Conservation (phyloP, 805 yeast genomes). For the Sungouiozyma intestinalis region DNA sequence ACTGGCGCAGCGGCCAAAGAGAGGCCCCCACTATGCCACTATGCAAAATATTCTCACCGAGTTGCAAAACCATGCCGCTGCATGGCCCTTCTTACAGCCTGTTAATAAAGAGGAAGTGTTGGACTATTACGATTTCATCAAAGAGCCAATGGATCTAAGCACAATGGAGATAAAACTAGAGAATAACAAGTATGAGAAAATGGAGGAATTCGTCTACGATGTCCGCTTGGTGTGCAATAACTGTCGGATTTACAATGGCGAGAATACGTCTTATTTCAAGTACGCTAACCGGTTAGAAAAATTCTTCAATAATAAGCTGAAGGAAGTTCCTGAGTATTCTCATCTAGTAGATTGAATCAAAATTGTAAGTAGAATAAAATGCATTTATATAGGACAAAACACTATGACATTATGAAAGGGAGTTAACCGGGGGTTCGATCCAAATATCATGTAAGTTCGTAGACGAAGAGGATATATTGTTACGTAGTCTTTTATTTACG, state of each 20-base stretch:
- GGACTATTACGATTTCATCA: slow-evolving; percentile 90
- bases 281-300: slow-evolving; percentile 92
- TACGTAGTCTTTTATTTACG: slow-evolving; percentile 8
- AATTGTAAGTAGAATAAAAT: not conserved
- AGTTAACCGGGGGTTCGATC: too few species aligned
- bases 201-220: slow-evolving; percentile 89
- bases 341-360: slow-evolving; percentile 51
- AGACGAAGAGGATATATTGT: too few species aligned
- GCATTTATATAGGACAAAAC: not conserved
- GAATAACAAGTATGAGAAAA: slow-evolving; percentile 78
- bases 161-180: slow-evolving; percentile 93
- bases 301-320: slow-evolving; percentile 68
- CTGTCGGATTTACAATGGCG: slow-evolving; percentile 88
- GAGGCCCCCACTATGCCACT: slow-evolving; percentile 89
- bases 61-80: slow-evolving; percentile 86
- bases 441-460: too few species aligned
- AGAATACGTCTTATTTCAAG: slow-evolving; percentile 87
- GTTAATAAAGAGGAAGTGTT: slow-evolving; percentile 91
- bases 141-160: slow-evolving; percentile 95
- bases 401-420: too few species aligned
- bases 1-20: slow-evolving; percentile 84
- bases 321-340: slow-evolving; percentile 87
- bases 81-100: slow-evolving; percentile 96
- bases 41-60: slow-evolving; percentile 86
- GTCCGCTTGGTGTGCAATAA: slow-evolving; percentile 77